phyloP scores from a whole-genome alignment of 176 grass and related monocot genomes.

The Carex pumila region DNA sequence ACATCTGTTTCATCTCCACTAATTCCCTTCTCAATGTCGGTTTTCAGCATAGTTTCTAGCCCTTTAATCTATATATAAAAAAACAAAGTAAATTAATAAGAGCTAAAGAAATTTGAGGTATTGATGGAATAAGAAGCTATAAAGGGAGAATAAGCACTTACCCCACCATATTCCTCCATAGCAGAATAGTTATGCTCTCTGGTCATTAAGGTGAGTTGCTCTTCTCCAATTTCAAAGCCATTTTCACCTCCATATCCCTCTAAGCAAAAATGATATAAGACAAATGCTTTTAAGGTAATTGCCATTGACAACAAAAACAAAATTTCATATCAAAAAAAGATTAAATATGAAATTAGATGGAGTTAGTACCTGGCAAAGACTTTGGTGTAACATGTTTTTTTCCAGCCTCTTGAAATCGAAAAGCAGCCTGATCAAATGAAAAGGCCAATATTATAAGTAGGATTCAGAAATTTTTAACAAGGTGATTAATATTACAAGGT shows the following conservation, averaged over 20 bases:
- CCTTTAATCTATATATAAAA: slow-evolving; percentile 49
- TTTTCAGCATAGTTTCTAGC: slow-evolving; percentile 61
- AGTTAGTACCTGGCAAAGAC: slow-evolving; percentile 29
- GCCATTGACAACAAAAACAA: not conserved
- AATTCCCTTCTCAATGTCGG: slow-evolving; percentile 48
- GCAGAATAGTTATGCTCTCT: slow-evolving; percentile 82
- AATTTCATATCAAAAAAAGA: not conserved
- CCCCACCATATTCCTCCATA: slow-evolving; percentile 64
- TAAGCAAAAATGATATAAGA: not conserved
- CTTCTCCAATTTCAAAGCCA: slow-evolving; percentile 75
- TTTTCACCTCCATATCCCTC: slow-evolving; percentile 21
- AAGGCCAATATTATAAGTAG: slow-evolving; percentile 5
- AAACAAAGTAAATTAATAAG: slow-evolving; percentile 1
- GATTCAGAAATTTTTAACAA: not conserved
- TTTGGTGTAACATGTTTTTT: slow-evolving; percentile 15
- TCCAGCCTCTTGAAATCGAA: slow-evolving; percentile 74
- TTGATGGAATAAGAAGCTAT: not conserved
- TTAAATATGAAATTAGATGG: not conserved
- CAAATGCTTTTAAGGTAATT: not conserved
- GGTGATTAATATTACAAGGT: not conserved
- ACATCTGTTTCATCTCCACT: slow-evolving; percentile 53
- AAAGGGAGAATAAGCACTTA: slow-evolving; percentile 17
- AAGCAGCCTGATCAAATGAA: slow-evolving; percentile 53
- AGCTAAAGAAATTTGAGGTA: not conserved
- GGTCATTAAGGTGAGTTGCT: slow-evolving; percentile 55